Evolutionary conservation across 1,284 basidiomycete species (phyloP).

Genomic region (Coriolopsis trogii): DNA sequence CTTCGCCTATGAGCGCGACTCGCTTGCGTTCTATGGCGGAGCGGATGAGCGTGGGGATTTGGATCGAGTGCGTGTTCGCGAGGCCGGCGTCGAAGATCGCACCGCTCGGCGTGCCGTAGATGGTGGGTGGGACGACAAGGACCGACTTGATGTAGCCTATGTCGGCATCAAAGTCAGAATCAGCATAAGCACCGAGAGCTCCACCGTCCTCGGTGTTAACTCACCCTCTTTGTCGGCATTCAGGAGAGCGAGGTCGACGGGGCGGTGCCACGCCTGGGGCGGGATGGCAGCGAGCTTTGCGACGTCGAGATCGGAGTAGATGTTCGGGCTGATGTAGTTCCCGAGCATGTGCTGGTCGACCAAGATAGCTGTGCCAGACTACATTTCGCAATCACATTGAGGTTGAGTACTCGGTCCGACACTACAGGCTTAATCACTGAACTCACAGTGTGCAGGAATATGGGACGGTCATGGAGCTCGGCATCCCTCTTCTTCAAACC

Average conservation of each 20-base stretch:
- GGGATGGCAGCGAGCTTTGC: conserved; percentile 37
- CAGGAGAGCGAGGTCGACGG: conserved; percentile 35
- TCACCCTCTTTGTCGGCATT: conserved; percentile 38
- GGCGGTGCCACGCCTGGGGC: conserved; percentile 34
- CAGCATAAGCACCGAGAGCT: conserved; percentile 45
- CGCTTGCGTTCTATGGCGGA: conserved; percentile 35
- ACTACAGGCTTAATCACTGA: not conserved
- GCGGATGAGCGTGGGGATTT: conserved; percentile 37
- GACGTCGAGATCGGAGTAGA: conserved; percentile 40
- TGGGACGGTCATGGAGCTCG: conserved; percentile 7
- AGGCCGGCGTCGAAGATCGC: conserved; percentile 40
- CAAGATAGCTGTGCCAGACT: conserved; percentile 34
- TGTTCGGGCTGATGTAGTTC: conserved; percentile 27
- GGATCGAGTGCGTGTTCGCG: conserved; percentile 38
- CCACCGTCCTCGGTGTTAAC: no score
- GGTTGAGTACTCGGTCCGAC: not conserved
- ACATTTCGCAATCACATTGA: not conserved
- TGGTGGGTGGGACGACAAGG: conserved; percentile 42
- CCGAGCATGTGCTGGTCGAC: conserved; percentile 37
- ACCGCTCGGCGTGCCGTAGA: conserved; percentile 40
- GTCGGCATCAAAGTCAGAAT: conserved; percentile 46
- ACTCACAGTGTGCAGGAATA: conserved; percentile 20
- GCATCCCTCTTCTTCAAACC: conserved; percentile 17
- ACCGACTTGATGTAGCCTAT: conserved; percentile 41
- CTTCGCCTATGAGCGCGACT: conserved; percentile 36